phyloP scores from a whole-genome alignment of 169 alveolate genomes.

The Plasmodium inui region DNA sequence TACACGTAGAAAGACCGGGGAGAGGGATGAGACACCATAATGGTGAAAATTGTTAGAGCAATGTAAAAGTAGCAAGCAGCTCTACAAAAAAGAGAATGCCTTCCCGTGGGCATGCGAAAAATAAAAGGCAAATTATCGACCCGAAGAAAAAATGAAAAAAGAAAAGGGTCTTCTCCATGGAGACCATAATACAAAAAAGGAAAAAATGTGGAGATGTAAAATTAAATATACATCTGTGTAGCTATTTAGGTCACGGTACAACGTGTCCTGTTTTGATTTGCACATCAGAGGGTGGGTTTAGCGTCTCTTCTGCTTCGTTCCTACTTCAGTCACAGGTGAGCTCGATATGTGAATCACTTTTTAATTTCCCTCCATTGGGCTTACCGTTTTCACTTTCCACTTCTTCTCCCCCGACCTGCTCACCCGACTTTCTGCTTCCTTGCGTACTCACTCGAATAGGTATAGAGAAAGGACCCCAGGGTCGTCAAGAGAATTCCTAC shows the following conservation, averaged over 20 bases:
- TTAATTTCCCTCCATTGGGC: not conserved
- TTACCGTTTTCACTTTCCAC: not conserved
- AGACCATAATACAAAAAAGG: not conserved
- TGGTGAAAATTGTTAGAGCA: not conserved
- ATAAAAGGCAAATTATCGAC: not conserved
- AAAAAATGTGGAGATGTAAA: not conserved
- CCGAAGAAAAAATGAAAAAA: not conserved
- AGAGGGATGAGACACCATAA: not conserved
- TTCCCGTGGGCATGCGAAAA: not conserved
- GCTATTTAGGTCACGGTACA: not conserved
- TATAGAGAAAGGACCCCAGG: constrained; percentile 38
- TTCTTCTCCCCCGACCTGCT: not conserved
- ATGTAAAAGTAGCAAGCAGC: not conserved
- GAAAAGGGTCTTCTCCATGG: not conserved
- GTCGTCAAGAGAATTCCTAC: constrained; percentile 52
- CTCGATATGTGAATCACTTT: not conserved
- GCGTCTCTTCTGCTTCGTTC: not conserved
- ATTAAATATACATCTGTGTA: not conserved
- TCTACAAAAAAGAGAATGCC: not conserved
- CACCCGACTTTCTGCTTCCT: constrained; percentile 22
- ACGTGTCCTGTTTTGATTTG: not conserved
- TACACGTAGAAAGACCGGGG: no score
- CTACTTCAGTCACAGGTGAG: not conserved
- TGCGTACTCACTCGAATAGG: constrained; percentile 45
- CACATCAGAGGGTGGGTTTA: not conserved